phyloP scores from a whole-genome alignment of 225 moss, liverwort and hornwort species.

The Bryoerythrophyllum caledonicum region DNA sequence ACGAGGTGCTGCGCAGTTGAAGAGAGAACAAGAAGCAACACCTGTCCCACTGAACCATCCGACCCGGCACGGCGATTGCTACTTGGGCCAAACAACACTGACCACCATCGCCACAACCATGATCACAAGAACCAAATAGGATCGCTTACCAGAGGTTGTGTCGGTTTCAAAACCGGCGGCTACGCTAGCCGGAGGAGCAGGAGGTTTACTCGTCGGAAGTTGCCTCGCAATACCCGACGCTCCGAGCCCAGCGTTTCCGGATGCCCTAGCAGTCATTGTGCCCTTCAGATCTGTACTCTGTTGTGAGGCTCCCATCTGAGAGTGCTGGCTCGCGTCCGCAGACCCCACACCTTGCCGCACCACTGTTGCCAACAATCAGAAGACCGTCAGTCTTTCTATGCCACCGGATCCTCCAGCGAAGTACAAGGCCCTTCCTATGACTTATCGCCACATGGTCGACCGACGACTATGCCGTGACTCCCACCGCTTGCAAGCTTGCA shows the following conservation, averaged over 20 bases:
- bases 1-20: background rate
- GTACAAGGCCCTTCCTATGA: background rate
- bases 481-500: background rate
- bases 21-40: background rate
- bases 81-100: background rate
- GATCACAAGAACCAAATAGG: background rate
- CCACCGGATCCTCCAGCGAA: background rate
- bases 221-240: constrained; percentile 51
- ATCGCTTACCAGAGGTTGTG: constrained; percentile 43
- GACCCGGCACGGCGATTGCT: background rate
- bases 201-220: constrained; percentile 50
- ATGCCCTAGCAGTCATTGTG: constrained; percentile 33
- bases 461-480: background rate
- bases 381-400: constrained; percentile 21
- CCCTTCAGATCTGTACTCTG: constrained; percentile 58
- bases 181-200: constrained; percentile 52
- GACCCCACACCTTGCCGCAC: constrained; percentile 74
- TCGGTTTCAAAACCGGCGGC: constrained; percentile 46
- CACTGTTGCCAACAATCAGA: constrained; percentile 42
- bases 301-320: constrained; percentile 50
- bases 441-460: background rate
- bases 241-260: constrained; percentile 48
- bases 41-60: background rate
- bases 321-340: constrained; percentile 66
- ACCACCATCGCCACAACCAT: background rate